Evolutionary conservation across 139 green algal genomes (phyloP), one percentile per base, ranked within the genome.

Genomic region (Chlamydomonas asymmetrica): DNA sequence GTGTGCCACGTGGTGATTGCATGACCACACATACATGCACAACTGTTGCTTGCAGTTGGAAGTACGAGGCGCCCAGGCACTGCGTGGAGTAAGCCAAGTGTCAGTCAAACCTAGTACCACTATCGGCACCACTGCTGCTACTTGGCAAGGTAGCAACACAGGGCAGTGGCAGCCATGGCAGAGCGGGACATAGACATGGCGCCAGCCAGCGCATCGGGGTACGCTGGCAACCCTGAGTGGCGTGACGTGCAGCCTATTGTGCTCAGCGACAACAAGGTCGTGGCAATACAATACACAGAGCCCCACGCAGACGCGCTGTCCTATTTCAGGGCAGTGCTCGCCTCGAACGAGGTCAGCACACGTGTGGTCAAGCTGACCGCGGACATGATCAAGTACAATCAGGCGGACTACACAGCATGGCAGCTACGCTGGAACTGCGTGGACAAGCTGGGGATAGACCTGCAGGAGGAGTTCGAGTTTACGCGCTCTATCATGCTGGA

Each of bases 351-450:
- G 72, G 54, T 75, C 20, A 93, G 85, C 61, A 41, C 68, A 7
- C 81, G 92, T 1, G 88, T 86, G 59, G 79, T 94, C 54, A 32
- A 60, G 4, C 84, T 96, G 29, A 93, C 90, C 0, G 83, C 71
- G 6, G 81, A 94, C 41, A 91, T 92, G 48, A 69, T 82, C 23
- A 60, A 78, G 29, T 43, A 89, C 60, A 97, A 96, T 62, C 77
- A 87, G 31, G 90, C 93, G 8, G 78, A 96, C 80, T 96, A 95
- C 84, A 93, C 82, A 23, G 93, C 89, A 4, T 97, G 93, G 93
- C 75, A 88, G 63, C 85, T 74, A 70, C 81, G 91, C 50, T 93
- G 87, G 84, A 34, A 67, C 37, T 85, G 78, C 22, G 50, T 89
- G 29, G n/a, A 67, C 27, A 72, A 66, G 6, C 57, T 89, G n/a